Evolutionary conservation across 164 flowering plant species (phyloP).

Genomic region (Houttuynia cordata): DNA sequence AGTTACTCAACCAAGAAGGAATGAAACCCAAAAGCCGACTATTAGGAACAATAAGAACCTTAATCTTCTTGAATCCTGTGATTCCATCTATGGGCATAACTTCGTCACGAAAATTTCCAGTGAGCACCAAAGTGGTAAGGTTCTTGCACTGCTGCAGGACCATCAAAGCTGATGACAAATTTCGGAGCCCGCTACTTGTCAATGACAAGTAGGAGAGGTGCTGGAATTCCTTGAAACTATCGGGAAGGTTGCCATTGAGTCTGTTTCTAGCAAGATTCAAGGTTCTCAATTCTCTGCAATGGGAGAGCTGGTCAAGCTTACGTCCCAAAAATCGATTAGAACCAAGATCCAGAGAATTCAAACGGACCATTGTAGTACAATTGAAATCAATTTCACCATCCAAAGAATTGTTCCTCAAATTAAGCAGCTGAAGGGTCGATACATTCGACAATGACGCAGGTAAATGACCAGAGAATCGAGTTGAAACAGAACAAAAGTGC

Average conservation of each 20-base stretch:
- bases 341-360: slow-evolving; percentile 11
- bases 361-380: slow-evolving; percentile 5
- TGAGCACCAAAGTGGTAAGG: slow-evolving; percentile 15
- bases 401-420: slow-evolving; percentile 69
- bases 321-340: slow-evolving; percentile 12
- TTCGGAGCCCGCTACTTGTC: slow-evolving; percentile 12
- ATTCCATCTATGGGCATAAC: slow-evolving; percentile 3
- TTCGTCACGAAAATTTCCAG: slow-evolving; percentile 9
- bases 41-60: slow-evolving; percentile 8
- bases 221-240: slow-evolving; percentile 10
- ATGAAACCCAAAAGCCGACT: slow-evolving; percentile 39
- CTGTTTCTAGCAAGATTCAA: slow-evolving; percentile 15
- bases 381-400: slow-evolving; percentile 22
- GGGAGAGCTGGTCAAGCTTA: slow-evolving; percentile 9
- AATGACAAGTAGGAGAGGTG: slow-evolving; percentile 14
- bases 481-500: slow-evolving; percentile 46
- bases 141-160: slow-evolving; percentile 17
- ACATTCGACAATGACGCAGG: slow-evolving; percentile 42
- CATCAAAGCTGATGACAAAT: slow-evolving; percentile 12
- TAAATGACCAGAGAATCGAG: slow-evolving; percentile 45
- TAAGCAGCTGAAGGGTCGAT: slow-evolving; percentile 43
- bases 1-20: slow-evolving; percentile 46
- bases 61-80: slow-evolving; percentile 6
- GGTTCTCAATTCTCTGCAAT: slow-evolving; percentile 11
- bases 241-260: slow-evolving; percentile 15